Evolutionary conservation across 306 rosid genomes (phyloP), one percentile per base, ranked within the genome.

Genomic region (Myrica gale): DNA sequence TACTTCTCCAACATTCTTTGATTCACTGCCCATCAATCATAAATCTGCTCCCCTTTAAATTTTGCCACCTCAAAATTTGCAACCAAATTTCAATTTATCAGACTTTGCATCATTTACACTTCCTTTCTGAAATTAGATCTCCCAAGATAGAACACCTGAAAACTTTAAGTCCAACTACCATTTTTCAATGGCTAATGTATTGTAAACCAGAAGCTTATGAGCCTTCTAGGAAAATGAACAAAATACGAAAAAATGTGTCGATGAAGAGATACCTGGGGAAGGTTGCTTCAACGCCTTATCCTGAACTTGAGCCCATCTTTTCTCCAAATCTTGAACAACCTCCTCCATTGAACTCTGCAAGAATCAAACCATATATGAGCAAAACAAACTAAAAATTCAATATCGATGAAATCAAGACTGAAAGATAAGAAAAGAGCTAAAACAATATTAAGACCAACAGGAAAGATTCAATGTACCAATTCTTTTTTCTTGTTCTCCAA

Each of bases 401-500:
- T 58, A 43, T 46, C 32, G 7, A 37, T 52, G 23, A 41, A 65
- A 12, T 15, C 56, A 7, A 41, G 16, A 19, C 46, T 21, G 74
- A 72, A 6, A 16, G 20, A 20, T 47, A 15, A 17, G 73, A 73
- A 50, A 46, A 7, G 7, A 1, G 2, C 7, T 15, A 41, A 60
- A 78, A 73, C 26, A 41, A 68, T 8, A 57, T n/a, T 19, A 61
- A 68, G 43, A 65, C 58, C 48, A 47, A 80, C 43, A 74, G 72
- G 47, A 75, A 78, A 55, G 68, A 73, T 8, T 60, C 61, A 77
- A 81, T 68, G 4, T 32, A 95, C 97, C 99, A 95, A 62, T 61
- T 92, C 92, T 77, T 88, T 89, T 73, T 89, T 92, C 92, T 84
- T 92, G 69, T 84, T 68, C 65, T 90, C 96, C 84, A 95, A 76